Percentiles rank a stretch among this genome's conserved stretches.
These are phyloP conservation scores for Citrus medica DNA, from an alignment of 345 rosid genomes.

Conservation along the genomic window DNA sequence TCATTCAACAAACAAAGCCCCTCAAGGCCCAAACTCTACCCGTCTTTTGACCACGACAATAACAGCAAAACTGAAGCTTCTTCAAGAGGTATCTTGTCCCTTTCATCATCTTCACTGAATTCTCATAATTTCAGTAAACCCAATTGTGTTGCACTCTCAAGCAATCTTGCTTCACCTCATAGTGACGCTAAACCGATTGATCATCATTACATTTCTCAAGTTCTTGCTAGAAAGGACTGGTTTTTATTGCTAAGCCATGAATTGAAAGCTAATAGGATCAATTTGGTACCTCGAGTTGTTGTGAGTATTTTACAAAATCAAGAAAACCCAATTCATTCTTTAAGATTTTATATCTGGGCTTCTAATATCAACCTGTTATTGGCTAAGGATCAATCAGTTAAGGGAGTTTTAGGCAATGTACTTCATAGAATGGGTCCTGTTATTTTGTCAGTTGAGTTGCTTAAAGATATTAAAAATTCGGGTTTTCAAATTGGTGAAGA, in stretches of 20 bases:
- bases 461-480: conserved; percentile 55
- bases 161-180: conserved; percentile 12
- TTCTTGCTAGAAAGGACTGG: conserved; percentile 72
- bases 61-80: conserved; percentile 8
- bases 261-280: conserved; percentile 45
- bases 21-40: not conserved
- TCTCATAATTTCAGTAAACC: not conserved
- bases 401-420: conserved; percentile 43
- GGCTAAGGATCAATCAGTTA: conserved; percentile 53
- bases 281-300: conserved; percentile 46
- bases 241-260: conserved; percentile 64
- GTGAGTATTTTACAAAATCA: conserved; percentile 75
- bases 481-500: conserved; percentile 61
- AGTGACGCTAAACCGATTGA: conserved; percentile 24
- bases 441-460: conserved; percentile 61
- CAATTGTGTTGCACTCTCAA: conserved; percentile 3
- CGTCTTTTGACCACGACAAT: not conserved
- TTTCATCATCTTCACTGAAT: not conserved
- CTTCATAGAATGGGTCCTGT: conserved; percentile 69
- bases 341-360: conserved; percentile 79
- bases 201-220: conserved; percentile 50
- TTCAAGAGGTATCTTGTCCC: conserved; percentile 24
- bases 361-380: conserved; percentile 43
- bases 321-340: conserved; percentile 54
- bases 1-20: conserved; percentile 9